Conservation (phyloP, 257 asterid species). For the Solanum phureja region DNA sequence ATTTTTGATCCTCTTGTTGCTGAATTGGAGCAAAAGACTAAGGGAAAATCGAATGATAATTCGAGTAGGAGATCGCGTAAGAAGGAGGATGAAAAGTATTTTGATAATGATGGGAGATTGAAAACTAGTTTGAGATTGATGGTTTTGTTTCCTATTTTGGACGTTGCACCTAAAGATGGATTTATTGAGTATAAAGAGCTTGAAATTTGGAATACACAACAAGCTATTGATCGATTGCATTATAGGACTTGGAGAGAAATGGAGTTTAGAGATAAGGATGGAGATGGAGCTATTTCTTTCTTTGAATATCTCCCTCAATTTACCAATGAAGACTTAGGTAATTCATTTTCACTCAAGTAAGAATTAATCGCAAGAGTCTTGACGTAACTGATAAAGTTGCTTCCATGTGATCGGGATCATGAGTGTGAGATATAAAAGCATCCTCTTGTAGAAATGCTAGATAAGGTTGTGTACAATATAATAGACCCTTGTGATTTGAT, state of each 20-base stretch:
- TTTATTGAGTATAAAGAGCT: constrained; percentile 21
- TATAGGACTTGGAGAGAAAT: constrained; percentile 6
- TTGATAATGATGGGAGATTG: constrained; percentile 12
- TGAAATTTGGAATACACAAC: constrained; percentile 20
- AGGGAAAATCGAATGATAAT: neutral
- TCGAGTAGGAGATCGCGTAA: neutral
- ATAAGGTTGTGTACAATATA: no score
- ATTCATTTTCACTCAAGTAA: neutral
- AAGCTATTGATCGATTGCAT: constrained; percentile 17
- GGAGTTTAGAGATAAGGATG: constrained; percentile 17
- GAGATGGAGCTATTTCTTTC: constrained; percentile 26
- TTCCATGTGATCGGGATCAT: no score
- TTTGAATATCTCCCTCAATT: constrained; percentile 17
- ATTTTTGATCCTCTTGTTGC: constrained; percentile 20
- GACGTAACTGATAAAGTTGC: no score
- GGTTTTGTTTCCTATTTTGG: constrained; percentile 24
- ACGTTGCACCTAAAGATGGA: constrained; percentile 15
- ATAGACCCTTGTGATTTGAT: neutral
- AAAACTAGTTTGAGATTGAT: constrained; percentile 15
- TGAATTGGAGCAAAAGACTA: neutral
- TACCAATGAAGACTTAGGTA: constrained; percentile 18
- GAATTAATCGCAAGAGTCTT: no score
- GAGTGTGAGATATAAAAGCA: no score
- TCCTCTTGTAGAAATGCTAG: no score
- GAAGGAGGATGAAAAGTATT: constrained; percentile 4